These are phyloP conservation scores for Physcomitrium patens DNA, from an alignment of 225 moss, liverwort and hornwort genomes.

Conservation along the genomic window DNA sequence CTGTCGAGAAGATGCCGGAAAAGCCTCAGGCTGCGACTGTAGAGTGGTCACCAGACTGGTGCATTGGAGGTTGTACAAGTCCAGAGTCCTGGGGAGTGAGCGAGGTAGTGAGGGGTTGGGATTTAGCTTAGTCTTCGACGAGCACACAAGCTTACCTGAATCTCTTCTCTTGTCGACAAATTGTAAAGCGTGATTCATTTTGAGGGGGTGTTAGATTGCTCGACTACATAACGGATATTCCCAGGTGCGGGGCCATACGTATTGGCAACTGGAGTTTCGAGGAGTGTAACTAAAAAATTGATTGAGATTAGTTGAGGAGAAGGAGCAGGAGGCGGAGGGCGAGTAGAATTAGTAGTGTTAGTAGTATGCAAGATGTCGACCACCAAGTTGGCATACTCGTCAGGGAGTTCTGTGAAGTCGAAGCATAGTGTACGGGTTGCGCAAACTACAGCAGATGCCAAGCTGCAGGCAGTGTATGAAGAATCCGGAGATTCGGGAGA, in stretches of 20 bases:
- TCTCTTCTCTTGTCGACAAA: conserved; percentile 10
- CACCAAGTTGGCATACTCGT: conserved; percentile 62
- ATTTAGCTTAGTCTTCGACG: conserved; percentile 13
- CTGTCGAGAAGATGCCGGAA: conserved; percentile 31
- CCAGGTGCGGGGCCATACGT: conserved; percentile 17
- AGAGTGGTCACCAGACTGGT: conserved; percentile 27
- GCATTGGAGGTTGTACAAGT: conserved; percentile 29
- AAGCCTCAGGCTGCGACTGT: conserved; percentile 27
- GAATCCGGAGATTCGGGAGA: conserved; percentile 67
- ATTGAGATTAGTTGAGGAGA: conserved; percentile 14
- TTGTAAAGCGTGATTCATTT: background rate
- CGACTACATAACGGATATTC: background rate
- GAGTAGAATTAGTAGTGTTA: background rate
- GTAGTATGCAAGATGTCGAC: conserved; percentile 66
- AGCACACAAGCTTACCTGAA: conserved; percentile 3
- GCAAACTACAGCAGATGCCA: conserved; percentile 66
- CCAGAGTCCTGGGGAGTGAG: conserved; percentile 24
- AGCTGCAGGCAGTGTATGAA: conserved; percentile 68
- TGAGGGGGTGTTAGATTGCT: conserved; percentile 18
- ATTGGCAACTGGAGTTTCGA: conserved; percentile 14
- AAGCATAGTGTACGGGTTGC: conserved; percentile 67
- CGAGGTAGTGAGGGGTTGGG: conserved; percentile 31
- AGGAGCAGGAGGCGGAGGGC: no score
- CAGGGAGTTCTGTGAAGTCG: conserved; percentile 59
- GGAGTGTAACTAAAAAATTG: conserved; percentile 5